A percentile compares a stretch with the other conserved stretches of the same genome.
Conservation (phyloP, 768 basidiomycete genomes). For the Termitomyces sp. region DNA sequence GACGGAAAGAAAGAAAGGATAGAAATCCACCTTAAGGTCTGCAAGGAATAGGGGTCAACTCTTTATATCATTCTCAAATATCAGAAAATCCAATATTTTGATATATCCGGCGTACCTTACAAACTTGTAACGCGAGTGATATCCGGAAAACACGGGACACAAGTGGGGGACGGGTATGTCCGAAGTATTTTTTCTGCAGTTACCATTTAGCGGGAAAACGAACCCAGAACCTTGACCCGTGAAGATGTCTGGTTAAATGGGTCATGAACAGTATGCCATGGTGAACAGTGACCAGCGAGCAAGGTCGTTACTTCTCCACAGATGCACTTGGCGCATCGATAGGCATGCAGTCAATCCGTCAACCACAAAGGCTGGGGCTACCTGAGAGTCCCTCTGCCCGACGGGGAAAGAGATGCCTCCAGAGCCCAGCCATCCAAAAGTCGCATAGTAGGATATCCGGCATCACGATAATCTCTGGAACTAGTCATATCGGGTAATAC, state of each 20-base stretch:
- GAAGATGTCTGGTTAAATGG: background rate
- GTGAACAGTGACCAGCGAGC: background rate
- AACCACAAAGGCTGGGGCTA: background rate
- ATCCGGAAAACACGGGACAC: background rate
- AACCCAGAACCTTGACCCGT: background rate
- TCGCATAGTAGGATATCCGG: background rate
- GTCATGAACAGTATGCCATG: background rate
- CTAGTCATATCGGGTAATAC: background rate
- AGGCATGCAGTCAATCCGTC: background rate
- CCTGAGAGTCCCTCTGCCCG: background rate
- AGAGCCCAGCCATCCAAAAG: no score
- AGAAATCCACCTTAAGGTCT: constrained; percentile 1
- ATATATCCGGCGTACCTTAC: constrained; percentile 3
- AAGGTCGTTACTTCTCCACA: background rate
- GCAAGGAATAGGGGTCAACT: constrained; percentile 1
- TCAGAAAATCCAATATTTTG: background rate
- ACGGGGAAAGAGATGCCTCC: background rate
- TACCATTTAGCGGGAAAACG: background rate
- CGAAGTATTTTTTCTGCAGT: background rate
- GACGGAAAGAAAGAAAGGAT: background rate
- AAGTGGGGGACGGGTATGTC: background rate
- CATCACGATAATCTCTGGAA: background rate
- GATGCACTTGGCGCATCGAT: background rate
- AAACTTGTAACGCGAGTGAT: background rate
- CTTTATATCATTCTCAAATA: constrained; percentile 6